These are phyloP conservation scores for Fragilariopsis cylindrus DNA, from an alignment of 108 stramenopile genomes.

Conservation along the genomic window DNA sequence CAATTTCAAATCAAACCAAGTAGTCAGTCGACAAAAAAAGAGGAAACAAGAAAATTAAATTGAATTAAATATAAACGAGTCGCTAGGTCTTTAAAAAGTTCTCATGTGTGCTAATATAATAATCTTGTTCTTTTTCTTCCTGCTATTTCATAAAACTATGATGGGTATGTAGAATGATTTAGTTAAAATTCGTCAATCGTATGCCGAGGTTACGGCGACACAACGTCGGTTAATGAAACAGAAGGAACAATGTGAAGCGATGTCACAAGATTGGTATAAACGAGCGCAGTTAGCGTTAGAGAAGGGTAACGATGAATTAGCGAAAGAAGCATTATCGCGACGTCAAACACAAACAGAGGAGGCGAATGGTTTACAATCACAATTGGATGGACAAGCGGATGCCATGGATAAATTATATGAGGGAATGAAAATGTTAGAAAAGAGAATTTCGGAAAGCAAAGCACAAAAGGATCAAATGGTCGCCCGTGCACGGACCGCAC, in stretches of 20 bases:
- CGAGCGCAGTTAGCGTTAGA: slow-evolving; percentile 94
- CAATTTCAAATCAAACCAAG: background rate
- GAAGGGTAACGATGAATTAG: slow-evolving; percentile 92
- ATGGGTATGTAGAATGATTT: slow-evolving; percentile 71
- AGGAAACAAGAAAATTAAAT: no score
- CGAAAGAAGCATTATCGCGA: slow-evolving; percentile 88
- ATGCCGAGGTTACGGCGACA: slow-evolving; percentile 96
- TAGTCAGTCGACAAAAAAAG: background rate
- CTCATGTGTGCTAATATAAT: no score
- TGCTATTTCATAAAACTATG: background rate
- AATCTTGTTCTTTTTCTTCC: no score
- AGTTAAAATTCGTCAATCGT: slow-evolving; percentile 94
- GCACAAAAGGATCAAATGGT: slow-evolving; percentile 95
- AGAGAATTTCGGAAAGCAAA: slow-evolving; percentile 91
- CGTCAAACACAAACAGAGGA: slow-evolving; percentile 88
- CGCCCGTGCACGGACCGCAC: slow-evolving; percentile 94
- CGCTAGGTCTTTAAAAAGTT: background rate
- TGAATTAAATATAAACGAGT: background rate
- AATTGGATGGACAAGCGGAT: slow-evolving; percentile 80
- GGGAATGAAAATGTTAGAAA: slow-evolving; percentile 93
- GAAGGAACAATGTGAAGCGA: slow-evolving; percentile 84
- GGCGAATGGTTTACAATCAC: slow-evolving; percentile 54
- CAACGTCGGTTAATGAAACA: slow-evolving; percentile 91
- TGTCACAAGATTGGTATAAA: slow-evolving; percentile 92
- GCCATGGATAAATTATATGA: slow-evolving; percentile 89